Evolutionary conservation across 2,329 filamentous ascomycete species (phyloP).

Genomic region (Thielaviopsis populi): DNA sequence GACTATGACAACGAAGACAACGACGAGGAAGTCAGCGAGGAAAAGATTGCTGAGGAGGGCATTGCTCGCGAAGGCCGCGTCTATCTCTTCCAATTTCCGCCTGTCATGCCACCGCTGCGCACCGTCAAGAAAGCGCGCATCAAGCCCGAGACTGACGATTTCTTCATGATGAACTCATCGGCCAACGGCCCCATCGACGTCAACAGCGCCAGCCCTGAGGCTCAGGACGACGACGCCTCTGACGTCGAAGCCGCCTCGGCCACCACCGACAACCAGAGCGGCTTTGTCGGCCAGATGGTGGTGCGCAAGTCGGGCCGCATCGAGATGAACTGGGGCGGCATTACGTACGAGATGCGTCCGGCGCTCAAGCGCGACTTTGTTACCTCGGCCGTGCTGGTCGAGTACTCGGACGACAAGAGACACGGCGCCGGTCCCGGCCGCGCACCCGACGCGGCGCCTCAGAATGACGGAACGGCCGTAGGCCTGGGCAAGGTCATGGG

Average conservation of each 20-base stretch:
- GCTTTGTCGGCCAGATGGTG: conserved; percentile 44
- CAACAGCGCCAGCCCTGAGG: conserved; percentile 21
- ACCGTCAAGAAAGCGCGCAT: conserved; percentile 18
- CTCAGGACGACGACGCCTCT: conserved; percentile 21
- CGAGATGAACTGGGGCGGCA: conserved; percentile 48
- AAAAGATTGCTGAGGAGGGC: conserved; percentile 16
- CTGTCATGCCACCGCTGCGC: conserved; percentile 41
- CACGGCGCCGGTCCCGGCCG: conserved; percentile 20
- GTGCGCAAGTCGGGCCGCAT: conserved; percentile 47
- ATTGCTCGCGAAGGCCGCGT: conserved; percentile 34
- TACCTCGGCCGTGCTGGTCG: conserved; percentile 44
- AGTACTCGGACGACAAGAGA: conserved; percentile 38
- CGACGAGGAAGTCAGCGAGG: conserved; percentile 17
- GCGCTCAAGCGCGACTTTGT: conserved; percentile 41
- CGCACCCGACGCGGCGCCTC: conserved; percentile 26
- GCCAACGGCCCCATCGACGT: conserved; percentile 16
- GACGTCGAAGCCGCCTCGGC: conserved; percentile 23
- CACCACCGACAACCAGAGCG: conserved; percentile 34
- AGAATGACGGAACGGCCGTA: conserved; percentile 26
- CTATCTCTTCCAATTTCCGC: conserved; percentile 51
- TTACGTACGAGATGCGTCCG: conserved; percentile 35
- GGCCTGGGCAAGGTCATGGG: conserved; percentile 50
- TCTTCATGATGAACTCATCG: conserved; percentile 4
- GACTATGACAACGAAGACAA: conserved; percentile 1
- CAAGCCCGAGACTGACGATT: conserved; percentile 16